Percentiles rank a stretch among this genome's conserved stretches.
phyloP scores from a whole-genome alignment of 2,329 filamentous ascomycete species.

The Colletotrichum brevisporum region DNA sequence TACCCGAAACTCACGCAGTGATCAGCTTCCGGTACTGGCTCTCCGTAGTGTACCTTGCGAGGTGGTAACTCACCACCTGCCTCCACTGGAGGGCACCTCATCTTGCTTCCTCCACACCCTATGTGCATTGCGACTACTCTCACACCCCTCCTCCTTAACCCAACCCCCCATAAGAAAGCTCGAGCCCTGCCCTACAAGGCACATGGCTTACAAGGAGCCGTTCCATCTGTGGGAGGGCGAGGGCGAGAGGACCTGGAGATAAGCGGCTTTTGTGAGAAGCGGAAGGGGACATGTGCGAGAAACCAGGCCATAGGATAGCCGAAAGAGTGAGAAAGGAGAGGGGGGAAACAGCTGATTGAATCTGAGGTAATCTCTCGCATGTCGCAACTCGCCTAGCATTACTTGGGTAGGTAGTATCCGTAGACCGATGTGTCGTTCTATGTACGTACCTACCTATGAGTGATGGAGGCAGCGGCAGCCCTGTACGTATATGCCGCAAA shows the following conservation, averaged over 20 bases:
- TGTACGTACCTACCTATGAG: not conserved
- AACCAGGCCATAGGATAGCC: not conserved
- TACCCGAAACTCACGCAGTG: slow-evolving; percentile 39
- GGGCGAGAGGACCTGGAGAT: slow-evolving; percentile 14
- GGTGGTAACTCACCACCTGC: not conserved
- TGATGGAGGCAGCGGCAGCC: slow-evolving; percentile 1
- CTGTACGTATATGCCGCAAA: slow-evolving; percentile 2
- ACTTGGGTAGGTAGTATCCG: not conserved
- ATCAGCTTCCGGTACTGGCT: slow-evolving; percentile 22
- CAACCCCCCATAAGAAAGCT: slow-evolving; percentile 2
- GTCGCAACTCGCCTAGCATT: slow-evolving; percentile 16
- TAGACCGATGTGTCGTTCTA: not conserved
- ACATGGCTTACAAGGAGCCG: slow-evolving; percentile 30
- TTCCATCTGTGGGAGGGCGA: slow-evolving; percentile 9
- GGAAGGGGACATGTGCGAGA: not conserved
- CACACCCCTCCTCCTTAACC: slow-evolving; percentile 9
- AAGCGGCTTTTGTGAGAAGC: slow-evolving; percentile 22
- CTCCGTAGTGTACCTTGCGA: not conserved
- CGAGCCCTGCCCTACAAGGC: slow-evolving; percentile 29
- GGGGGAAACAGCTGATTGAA: slow-evolving; percentile 13
- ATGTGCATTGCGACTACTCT: not conserved
- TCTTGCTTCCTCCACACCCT: not conserved
- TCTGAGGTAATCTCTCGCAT: slow-evolving; percentile 28
- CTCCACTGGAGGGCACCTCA: not conserved
- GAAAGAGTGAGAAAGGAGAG: slow-evolving; percentile 3